phyloP scores from a whole-genome alignment of 108 stramenopile species.

The Chaetoceros muelleri region DNA sequence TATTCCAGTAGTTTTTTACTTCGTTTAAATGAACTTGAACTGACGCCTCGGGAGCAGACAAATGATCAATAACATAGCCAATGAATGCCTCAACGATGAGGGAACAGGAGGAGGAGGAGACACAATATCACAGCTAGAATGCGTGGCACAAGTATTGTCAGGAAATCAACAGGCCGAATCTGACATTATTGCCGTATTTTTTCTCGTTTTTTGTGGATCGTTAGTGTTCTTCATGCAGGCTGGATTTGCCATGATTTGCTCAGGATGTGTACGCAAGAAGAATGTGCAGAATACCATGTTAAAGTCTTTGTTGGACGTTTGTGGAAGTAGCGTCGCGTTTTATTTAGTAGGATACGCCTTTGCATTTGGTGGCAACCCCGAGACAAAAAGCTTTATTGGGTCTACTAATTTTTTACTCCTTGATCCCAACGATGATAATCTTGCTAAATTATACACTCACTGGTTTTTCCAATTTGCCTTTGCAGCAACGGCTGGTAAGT shows the following conservation, averaged over 20 bases:
- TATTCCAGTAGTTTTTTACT: too few species aligned
- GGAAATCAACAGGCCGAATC: too few species aligned
- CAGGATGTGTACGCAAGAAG: conserved; percentile 69
- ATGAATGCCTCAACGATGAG: too few species aligned
- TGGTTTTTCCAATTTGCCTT: conserved; percentile 83
- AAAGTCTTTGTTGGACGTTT: conserved; percentile 78
- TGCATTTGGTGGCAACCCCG: conserved; percentile 51
- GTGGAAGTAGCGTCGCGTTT: conserved; percentile 63
- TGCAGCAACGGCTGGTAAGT: conserved; percentile 62
- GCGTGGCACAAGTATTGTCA: conserved; percentile 13
- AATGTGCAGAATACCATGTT: conserved; percentile 81
- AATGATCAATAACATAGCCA: too few species aligned
- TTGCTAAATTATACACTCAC: conserved; percentile 16
- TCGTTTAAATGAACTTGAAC: too few species aligned
- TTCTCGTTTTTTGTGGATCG: neutral
- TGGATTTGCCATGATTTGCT: conserved; percentile 80
- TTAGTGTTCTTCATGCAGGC: conserved; percentile 28
- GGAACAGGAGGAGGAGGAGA: conserved; percentile 17
- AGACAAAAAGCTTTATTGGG: conserved; percentile 52
- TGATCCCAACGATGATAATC: conserved; percentile 24
- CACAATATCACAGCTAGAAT: conserved; percentile 20
- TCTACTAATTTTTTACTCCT: conserved; percentile 30
- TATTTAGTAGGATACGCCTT: conserved; percentile 74
- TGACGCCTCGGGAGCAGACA: too few species aligned
- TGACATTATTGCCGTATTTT: too few species aligned